Base-by-base conservation (phyloP, 768 basidiomycete genomes). In the Hortiboletus campestris region DNA sequence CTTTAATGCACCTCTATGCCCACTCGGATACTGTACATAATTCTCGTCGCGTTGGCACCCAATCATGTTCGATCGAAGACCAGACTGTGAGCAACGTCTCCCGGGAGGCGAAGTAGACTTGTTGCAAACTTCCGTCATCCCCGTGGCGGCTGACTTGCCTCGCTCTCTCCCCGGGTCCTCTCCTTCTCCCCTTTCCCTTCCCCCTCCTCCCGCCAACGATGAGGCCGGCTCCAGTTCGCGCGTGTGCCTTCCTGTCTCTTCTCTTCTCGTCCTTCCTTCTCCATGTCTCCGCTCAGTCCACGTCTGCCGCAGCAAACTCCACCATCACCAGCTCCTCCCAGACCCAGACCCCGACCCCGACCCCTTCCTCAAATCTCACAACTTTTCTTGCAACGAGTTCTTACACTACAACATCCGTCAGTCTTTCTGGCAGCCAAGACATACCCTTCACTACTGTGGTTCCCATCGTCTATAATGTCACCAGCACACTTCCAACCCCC, bases 401-500 rank as follows among this genome's bases (percentile, higher is more conserved):
- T 39, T 72, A 78, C 63, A 80, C 80, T 6, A 55, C 82, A 49
- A 78, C 84, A 32, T 74, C 75, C 36, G 71, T 80, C 58, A 73
- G 75, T 51, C 73, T 74, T 42, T 76, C 80, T 6, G 83, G 79
- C 19, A 77, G 71, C 53, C 79, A 78, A 61, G 72, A 75, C 56
- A 74, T 81, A 36, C 70, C 80, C 32, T 54, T 85, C 51, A 75
- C 82, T 50, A 81, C 83, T 29, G 75, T 81, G 32, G 60, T 89
- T 46, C 81, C 87, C n/a, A 81, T 80, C 41, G 69, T 80, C 51
- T 77, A 81, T 67, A 85, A 87, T 72, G 82, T 83, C 57, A 88
- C 85, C 49, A 70, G 77, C 51, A 84, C 84, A 8, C 61, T 81
- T 53, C 76, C 84, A 13, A 63, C 76, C 8, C 71, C 78, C 31